Percentiles rank a stretch among this genome's conserved stretches.
These are phyloP conservation scores for Penicillium simplicissimum DNA, from an alignment of 495 filamentous ascomycete species.

Conservation along the genomic window DNA sequence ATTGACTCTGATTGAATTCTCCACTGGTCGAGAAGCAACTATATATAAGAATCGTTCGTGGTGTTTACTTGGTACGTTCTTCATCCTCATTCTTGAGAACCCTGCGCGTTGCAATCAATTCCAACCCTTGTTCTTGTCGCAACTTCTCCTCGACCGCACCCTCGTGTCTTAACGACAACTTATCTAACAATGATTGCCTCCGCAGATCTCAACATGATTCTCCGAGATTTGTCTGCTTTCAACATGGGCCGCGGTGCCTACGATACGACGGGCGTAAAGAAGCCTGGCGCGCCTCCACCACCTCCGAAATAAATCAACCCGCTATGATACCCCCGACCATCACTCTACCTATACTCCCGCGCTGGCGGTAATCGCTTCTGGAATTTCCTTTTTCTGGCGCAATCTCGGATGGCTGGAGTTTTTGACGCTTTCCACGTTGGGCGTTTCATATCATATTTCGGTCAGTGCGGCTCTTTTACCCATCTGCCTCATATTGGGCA, in stretches of 20 bases:
- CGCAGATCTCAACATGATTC: conserved; percentile 52
- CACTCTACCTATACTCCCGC: conserved; percentile 25
- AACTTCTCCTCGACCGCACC: not conserved
- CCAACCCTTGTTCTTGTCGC: not conserved
- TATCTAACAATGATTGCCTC: conserved; percentile 37
- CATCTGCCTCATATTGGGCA: conserved; percentile 22
- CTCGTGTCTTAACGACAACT: conserved; percentile 3
- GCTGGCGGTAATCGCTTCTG: conserved; percentile 24
- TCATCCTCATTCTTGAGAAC: conserved; percentile 24
- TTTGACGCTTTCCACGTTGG: conserved; percentile 31
- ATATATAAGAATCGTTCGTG: conserved; percentile 34
- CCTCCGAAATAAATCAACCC: conserved; percentile 36
- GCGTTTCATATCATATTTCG: conserved; percentile 30
- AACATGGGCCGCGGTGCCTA: conserved; percentile 64
- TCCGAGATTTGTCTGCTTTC: conserved; percentile 46
- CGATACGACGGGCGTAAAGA: conserved; percentile 60
- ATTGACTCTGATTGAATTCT: conserved; percentile 19
- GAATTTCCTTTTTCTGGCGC: conserved; percentile 15
- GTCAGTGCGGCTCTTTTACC: conserved; percentile 25
- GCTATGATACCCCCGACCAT: conserved; percentile 18
- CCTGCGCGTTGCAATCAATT: conserved; percentile 16
- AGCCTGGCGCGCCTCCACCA: conserved; percentile 54
- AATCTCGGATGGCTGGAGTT: conserved; percentile 4
- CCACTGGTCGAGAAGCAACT: conserved; percentile 19
- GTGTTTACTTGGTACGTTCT: conserved; percentile 31